Base-by-base conservation (phyloP, 2,329 filamentous ascomycete genomes). In the Epicoccum nigrum region DNA sequence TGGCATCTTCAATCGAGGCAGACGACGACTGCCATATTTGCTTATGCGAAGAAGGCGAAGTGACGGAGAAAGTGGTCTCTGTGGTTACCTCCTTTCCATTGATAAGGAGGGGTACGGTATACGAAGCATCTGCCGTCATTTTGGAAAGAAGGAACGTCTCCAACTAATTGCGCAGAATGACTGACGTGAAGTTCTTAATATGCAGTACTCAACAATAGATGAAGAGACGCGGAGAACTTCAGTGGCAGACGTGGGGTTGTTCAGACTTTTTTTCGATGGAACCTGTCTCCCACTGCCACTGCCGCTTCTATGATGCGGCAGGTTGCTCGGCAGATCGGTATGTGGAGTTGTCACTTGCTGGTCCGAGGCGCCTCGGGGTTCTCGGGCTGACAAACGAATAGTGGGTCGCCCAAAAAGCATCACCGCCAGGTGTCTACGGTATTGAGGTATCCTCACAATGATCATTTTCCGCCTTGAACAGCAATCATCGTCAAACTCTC, bases 21-120 rank as follows among this genome's bases (percentile, higher is more conserved):
- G 81, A 79, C 50, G 82, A 83, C 49, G 80, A 78, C 56, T 82
- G 76, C 65, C 86, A 77, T 31, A 84, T 67, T 12, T 81, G 65
- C 67, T 83, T 62, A 71, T 83, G 63, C 40, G 78, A 78, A 7
- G 71, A 65, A 2, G 88, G 87, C 41, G 79, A 83, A 56, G 78
- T 73, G 28, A 90, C 81, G 41, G 80, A 69, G 62, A 85, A 85
- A 23, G 78, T 79, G 27, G 74, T 77, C 2, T 69, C 63, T 2
- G 81, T 77, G 5, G 63, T 69, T 45, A 78, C 66, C 48, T 84
- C 77, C 56, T 79, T 67, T 62, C 78, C 78, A 48, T 78, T 75
- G 59, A 81, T 79, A 60, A 77, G 73, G 54, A 81, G 74, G 16
- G 79, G 79, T 20, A 77, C 68, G 5, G 65, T 71, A 59, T 68